phyloP scores from a whole-genome alignment of 2,329 filamentous ascomycete species.

The Bipolaris zeicola region DNA sequence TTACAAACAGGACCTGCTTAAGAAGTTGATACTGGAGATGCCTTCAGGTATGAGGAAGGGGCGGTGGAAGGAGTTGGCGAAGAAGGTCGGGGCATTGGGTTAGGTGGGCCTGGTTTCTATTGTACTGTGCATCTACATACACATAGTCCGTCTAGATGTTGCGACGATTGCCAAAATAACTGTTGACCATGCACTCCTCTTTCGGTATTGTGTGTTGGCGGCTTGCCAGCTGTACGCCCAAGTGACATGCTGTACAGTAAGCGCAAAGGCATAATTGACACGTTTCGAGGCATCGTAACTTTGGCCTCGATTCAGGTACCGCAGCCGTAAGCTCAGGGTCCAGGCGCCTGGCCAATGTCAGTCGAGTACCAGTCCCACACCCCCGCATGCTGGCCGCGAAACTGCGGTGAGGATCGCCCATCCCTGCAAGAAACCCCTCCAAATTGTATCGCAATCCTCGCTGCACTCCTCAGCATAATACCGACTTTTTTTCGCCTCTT shows the following conservation, averaged over 20 bases:
- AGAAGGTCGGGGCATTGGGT: constrained; percentile 25
- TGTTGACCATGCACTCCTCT: neutral
- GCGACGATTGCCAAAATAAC: neutral
- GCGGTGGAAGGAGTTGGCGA: constrained; percentile 33
- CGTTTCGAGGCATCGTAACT: neutral
- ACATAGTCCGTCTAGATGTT: neutral
- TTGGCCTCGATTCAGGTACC: constrained; percentile 7
- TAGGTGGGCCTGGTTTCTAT: neutral
- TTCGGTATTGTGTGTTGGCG: neutral
- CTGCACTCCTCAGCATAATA: constrained; percentile 5
- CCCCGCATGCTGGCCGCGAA: constrained; percentile 22
- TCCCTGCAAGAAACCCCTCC: constrained; percentile 29
- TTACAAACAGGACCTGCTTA: constrained; percentile 30
- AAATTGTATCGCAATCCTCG: constrained; percentile 18
- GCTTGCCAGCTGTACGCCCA: neutral
- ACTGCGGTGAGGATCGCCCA: constrained; percentile 29
- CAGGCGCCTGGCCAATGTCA: constrained; percentile 11
- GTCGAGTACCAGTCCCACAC: constrained; percentile 22
- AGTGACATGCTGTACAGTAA: neutral
- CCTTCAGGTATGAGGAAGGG: constrained; percentile 31
- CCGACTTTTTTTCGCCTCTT: neutral
- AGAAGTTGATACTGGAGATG: constrained; percentile 25
- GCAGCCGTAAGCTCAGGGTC: constrained; percentile 8
- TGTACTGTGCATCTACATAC: neutral
- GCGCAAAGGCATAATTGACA: neutral